Base-by-base conservation (phyloP, 192 early-diverging fungal genomes). In the Podila epigama region DNA sequence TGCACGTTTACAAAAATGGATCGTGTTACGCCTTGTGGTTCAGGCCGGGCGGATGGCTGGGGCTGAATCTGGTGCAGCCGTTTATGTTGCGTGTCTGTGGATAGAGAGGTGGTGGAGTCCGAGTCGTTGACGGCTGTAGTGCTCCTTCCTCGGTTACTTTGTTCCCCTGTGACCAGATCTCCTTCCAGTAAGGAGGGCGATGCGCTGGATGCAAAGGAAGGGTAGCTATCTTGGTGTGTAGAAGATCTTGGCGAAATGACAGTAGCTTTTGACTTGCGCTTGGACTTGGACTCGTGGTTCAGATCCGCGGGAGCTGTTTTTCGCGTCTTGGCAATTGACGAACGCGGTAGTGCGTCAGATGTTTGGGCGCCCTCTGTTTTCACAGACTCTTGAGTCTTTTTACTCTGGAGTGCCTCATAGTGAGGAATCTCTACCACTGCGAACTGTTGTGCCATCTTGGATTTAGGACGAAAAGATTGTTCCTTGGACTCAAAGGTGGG, bases 341-440 rank as follows among this genome's bases (percentile, higher is more conserved):
- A 27, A 13, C 37, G 34, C 15, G 72, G 72, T 20, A 29, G 9
- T 2, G 61, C 40, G 15, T 75, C 65, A 12, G 61, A 41, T 16
- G 61, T 10, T n/a, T 51, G 57, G 33, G 39, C 25, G 28, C 63
- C 65, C 27, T 68, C 44, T 34, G 55, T 62, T 18, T 58, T 40
- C 53, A 25, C 39, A 7, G 58, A 35, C 18, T 50, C 59, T 27
- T 39, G 28, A 15, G 39, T 42, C 32, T 58, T 22, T 54, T 22
- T 67, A n/a, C 28, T 64, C 51, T 58, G 42, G 42, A 75, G 22
- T 0, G 65, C 57, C 22, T 48, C 34, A 51, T 57, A 75, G 2
- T 35, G 33, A 9, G 72, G 72, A 28, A 75, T 75, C 10, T 75
- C 72, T 12, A 58, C 60, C 9, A 75, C 72, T 2, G 54, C 58